Percentiles rank a stretch among this genome's conserved stretches.
phyloP scores from a whole-genome alignment of 2,329 filamentous ascomycete genomes.

The Cladosporium oxysporum region DNA sequence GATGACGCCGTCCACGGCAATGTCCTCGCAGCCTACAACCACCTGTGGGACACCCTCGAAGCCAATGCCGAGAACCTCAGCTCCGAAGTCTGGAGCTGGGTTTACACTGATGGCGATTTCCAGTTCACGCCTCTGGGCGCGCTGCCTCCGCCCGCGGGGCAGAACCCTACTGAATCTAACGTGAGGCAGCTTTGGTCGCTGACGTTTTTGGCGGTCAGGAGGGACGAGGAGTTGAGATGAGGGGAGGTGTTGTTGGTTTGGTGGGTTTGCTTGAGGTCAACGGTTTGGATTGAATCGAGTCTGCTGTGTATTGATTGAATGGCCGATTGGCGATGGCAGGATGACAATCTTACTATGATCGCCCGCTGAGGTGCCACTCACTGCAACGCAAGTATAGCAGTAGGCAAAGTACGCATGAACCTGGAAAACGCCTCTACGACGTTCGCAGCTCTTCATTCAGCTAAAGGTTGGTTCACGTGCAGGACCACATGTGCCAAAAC shows the following conservation, averaged over 20 bases:
- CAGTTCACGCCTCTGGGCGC: slow-evolving; percentile 54
- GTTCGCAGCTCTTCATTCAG: background rate
- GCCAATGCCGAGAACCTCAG: slow-evolving; percentile 55
- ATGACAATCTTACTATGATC: background rate
- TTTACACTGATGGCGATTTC: slow-evolving; percentile 52
- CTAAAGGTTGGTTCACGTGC: background rate
- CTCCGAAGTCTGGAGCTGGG: slow-evolving; percentile 65
- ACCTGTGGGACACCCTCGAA: slow-evolving; percentile 63
- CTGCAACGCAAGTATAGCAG: background rate
- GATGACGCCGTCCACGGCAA: slow-evolving; percentile 48
- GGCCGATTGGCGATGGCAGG: background rate
- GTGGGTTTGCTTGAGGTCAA: background rate
- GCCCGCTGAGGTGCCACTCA: background rate
- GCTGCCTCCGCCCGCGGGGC: slow-evolving; percentile 50
- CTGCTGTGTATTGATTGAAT: no score
- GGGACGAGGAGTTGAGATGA: slow-evolving; percentile 28
- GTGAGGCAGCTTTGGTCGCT: slow-evolving; percentile 61
- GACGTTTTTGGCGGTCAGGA: slow-evolving; percentile 57
- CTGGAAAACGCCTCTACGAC: background rate
- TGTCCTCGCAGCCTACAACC: slow-evolving; percentile 54
- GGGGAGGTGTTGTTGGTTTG: no score
- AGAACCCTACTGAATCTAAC: slow-evolving; percentile 51
- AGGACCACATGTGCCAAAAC: background rate
- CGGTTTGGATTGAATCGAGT: no score
- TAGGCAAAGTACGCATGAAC: background rate